phyloP scores from a whole-genome alignment of 148 eudicot genomes.

The Persicaria tinctoria region DNA sequence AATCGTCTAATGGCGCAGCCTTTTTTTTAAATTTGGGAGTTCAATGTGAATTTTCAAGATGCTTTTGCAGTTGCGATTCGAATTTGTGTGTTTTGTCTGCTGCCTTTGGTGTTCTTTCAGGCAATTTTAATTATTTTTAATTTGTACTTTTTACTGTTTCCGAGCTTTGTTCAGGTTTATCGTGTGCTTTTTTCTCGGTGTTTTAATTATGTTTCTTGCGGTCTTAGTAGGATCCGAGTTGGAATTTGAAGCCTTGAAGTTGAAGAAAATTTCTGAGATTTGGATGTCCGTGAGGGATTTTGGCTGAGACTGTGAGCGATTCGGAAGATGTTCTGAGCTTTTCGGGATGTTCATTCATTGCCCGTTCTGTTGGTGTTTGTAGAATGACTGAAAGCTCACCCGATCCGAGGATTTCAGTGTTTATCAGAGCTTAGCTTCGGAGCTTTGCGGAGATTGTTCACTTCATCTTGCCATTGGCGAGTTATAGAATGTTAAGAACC shows the following conservation, averaged over 20 bases:
- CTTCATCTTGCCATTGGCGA: conserved; percentile 8
- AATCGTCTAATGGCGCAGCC: background rate
- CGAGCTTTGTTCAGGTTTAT: background rate
- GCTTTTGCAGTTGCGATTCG: conserved; percentile 6
- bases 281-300: background rate
- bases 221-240: conserved; percentile 10
- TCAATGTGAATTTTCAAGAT: conserved; percentile 19
- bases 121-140: conserved; percentile 1
- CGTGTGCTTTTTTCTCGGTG: background rate
- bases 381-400: conserved; percentile 21
- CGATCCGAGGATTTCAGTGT: conserved; percentile 25
- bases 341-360: background rate
- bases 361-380: conserved; percentile 10
- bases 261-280: background rate
- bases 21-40: conserved; percentile 3
- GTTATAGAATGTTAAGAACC: conserved; percentile 37
- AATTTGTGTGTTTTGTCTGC: background rate
- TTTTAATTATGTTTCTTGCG: background rate
- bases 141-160: background rate
- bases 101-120: background rate
- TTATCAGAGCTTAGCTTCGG: conserved; percentile 12
- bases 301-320: conserved; percentile 1
- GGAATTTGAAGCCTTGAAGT: conserved; percentile 6
- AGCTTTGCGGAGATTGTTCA: background rate
- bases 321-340: conserved; percentile 5